Percentiles rank a stretch among this genome's conserved stretches.
These are phyloP conservation scores for Dictyostelium intermedium DNA, from an alignment of 78 protist genomes.

Conservation along the genomic window DNA sequence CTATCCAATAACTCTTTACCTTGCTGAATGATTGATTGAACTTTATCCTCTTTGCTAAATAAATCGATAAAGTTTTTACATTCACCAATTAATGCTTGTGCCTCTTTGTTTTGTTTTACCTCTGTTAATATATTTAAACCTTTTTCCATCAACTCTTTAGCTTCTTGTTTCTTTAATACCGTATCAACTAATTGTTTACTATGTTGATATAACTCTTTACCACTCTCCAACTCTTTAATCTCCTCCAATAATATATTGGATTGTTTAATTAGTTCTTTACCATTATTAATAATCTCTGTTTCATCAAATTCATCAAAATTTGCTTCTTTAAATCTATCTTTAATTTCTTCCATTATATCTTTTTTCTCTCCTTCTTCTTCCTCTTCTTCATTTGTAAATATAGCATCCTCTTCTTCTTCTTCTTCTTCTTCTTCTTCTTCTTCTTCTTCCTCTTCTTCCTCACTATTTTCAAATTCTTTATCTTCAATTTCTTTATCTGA, in stretches of 20 bases:
- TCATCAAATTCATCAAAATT: constrained; percentile 29
- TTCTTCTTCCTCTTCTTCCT: background rate
- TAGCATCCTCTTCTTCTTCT: background rate
- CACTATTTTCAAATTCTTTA: background rate
- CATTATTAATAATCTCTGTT: constrained; percentile 7
- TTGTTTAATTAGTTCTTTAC: constrained; percentile 58
- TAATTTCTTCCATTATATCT: background rate
- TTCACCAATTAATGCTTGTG: constrained; percentile 13
- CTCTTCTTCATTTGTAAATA: background rate
- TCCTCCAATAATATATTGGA: constrained; percentile 33
- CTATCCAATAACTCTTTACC: constrained; percentile 27
- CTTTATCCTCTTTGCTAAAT: constrained; percentile 43
- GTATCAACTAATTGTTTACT: constrained; percentile 53
- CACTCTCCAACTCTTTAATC: constrained; percentile 60
- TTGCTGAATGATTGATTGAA: constrained; percentile 13
- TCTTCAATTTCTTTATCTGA: background rate
- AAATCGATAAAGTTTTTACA: constrained; percentile 2
- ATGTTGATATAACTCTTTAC: constrained; percentile 37
- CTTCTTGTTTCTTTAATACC: constrained; percentile 56
- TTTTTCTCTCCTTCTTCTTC: background rate
- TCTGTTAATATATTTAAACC: constrained; percentile 28
- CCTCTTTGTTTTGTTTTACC: constrained; percentile 37
- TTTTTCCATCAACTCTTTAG: constrained; percentile 62
- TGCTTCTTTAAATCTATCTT: constrained; percentile 1
- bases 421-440: background rate